Conservation (phyloP, 441 rosid species). For the Sinapis alba region DNA sequence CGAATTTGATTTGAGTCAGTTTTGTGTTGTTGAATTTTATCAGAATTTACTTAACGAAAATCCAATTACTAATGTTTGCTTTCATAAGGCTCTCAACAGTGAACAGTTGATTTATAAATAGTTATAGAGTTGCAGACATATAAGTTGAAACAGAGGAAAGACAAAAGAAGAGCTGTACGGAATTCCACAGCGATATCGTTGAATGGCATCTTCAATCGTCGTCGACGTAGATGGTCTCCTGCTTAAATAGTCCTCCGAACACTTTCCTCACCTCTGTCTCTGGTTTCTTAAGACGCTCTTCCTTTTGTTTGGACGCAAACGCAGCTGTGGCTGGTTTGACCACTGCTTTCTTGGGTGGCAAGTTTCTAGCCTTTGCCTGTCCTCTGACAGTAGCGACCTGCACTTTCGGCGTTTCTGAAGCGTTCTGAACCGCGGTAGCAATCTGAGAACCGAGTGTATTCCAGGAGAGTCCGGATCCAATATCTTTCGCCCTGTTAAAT, state of each 20-base stretch:
- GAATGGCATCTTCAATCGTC: conserved; percentile 57
- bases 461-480: conserved; percentile 70
- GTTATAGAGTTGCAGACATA: conserved; percentile 22
- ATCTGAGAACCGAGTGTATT: conserved; percentile 74
- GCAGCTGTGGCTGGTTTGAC: conserved; percentile 49
- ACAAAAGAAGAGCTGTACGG: conserved; percentile 27
- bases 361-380: conserved; percentile 75
- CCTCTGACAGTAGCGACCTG: conserved; percentile 93
- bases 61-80: not conserved
- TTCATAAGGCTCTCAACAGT: not conserved
- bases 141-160: conserved; percentile 22
- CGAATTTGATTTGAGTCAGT: not conserved
- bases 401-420: conserved; percentile 48
- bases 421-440: conserved; percentile 52
- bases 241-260: conserved; percentile 89
- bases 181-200: not conserved
- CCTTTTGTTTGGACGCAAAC: conserved; percentile 34
- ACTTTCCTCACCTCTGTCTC: conserved; percentile 72
- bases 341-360: conserved; percentile 64
- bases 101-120: conserved; percentile 20
- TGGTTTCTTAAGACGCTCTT: conserved; percentile 41
- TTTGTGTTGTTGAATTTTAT: not conserved
- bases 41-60: not conserved
- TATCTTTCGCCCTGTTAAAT: conserved; percentile 66
- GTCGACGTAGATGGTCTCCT: conserved; percentile 87